Conservation (phyloP, 2,329 filamentous ascomycete genomes). For the Juglanconis oblonga region DNA sequence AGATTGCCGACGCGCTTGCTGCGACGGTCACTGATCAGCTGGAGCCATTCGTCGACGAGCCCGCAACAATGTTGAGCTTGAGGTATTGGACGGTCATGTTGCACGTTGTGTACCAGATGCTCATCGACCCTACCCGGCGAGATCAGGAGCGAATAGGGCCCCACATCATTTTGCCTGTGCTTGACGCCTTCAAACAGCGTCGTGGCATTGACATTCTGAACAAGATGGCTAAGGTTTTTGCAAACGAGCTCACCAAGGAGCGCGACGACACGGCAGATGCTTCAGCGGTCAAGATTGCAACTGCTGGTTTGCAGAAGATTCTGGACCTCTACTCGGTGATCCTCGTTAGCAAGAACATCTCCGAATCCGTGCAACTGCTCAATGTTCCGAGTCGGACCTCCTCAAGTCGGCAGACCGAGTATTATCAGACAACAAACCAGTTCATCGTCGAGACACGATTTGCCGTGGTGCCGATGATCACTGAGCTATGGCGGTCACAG, state of each 20-base stretch:
- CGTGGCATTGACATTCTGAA: constrained; percentile 74
- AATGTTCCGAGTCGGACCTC: constrained; percentile 36
- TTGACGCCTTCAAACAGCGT: constrained; percentile 82
- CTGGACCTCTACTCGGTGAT: constrained; percentile 77
- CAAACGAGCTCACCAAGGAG: constrained; percentile 49
- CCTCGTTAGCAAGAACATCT: constrained; percentile 73
- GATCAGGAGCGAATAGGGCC: constrained; percentile 46
- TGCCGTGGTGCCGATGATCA: constrained; percentile 72
- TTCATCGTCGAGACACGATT: constrained; percentile 84
- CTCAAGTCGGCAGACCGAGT: constrained; percentile 38
- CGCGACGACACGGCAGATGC: constrained; percentile 39
- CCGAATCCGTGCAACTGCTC: constrained; percentile 66
- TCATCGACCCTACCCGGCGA: constrained; percentile 61
- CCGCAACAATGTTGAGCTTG: constrained; percentile 59
- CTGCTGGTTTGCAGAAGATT: constrained; percentile 72
- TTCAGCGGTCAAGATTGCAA: constrained; percentile 44
- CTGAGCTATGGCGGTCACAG: constrained; percentile 79
- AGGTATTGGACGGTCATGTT: constrained; percentile 81
- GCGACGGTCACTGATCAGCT: constrained; percentile 68
- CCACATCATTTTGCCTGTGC: constrained; percentile 68
- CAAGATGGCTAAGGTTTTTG: constrained; percentile 67
- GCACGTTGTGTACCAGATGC: constrained; percentile 71
- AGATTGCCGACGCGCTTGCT: constrained; percentile 65
- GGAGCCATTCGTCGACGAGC: constrained; percentile 41
- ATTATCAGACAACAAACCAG: constrained; percentile 56